phyloP scores from a whole-genome alignment of 306 rosid genomes.

The Prosopis cineraria region DNA sequence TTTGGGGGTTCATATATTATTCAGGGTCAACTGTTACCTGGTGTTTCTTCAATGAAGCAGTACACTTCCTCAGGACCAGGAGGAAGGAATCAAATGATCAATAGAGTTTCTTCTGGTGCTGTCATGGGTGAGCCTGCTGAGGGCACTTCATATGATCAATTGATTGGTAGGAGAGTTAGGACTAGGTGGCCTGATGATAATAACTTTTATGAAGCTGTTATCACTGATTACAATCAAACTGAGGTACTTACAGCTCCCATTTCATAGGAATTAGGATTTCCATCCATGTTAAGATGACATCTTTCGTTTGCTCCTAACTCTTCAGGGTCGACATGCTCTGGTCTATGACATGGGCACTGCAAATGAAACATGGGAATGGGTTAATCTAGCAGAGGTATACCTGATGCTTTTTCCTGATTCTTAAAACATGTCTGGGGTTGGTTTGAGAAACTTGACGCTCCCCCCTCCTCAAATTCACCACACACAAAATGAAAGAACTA shows the following conservation, averaged over 20 bases:
- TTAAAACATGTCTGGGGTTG: slow-evolving; percentile 1
- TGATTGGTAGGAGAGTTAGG: slow-evolving; percentile 84
- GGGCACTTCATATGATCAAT: slow-evolving; percentile 58
- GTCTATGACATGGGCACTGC: slow-evolving; percentile 77
- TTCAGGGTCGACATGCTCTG: slow-evolving; percentile 85
- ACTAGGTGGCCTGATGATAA: slow-evolving; percentile 99
- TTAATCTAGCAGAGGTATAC: slow-evolving; percentile 88
- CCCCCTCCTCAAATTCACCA: neutral
- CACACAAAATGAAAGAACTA: neutral
- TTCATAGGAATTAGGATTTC: slow-evolving; percentile 22
- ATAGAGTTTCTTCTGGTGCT: slow-evolving; percentile 63
- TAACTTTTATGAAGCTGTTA: slow-evolving; percentile 93
- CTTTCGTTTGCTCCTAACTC: slow-evolving; percentile 23
- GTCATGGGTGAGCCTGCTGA: slow-evolving; percentile 58
- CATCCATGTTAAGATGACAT: slow-evolving; percentile 23
- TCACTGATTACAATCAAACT: slow-evolving; percentile 66
- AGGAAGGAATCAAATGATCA: slow-evolving; percentile 75
- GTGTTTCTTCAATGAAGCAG: slow-evolving; percentile 74
- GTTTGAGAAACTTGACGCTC: neutral
- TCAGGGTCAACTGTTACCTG: slow-evolving; percentile 58
- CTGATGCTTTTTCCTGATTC: slow-evolving; percentile 33
- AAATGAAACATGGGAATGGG: slow-evolving; percentile 94
- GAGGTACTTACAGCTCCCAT: slow-evolving; percentile 53
- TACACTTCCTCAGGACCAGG: slow-evolving; percentile 63
- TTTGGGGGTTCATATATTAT: slow-evolving; percentile 28